phyloP scores from a whole-genome alignment of 257 asterid genomes.

The Anisodus tanguticus region DNA sequence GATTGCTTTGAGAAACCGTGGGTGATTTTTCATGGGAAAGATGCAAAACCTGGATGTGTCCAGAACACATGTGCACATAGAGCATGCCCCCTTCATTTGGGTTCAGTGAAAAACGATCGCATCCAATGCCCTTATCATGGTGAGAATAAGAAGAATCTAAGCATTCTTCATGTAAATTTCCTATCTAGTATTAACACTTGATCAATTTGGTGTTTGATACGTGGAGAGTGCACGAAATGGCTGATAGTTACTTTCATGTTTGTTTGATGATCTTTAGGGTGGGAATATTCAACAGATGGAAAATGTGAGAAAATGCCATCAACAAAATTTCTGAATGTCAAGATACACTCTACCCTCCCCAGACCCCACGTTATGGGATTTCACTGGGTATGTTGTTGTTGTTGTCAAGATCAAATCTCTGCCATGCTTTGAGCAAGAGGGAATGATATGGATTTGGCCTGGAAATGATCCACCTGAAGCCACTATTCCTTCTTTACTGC shows the following conservation, averaged over 20 bases:
- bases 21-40: constrained; percentile 93
- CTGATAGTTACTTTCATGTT: constrained; percentile 24
- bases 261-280: constrained; percentile 58
- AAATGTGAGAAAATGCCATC: constrained; percentile 97
- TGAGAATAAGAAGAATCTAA: constrained; percentile 39
- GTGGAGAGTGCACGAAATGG: not conserved
- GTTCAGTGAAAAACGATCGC: constrained; percentile 92
- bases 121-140: constrained; percentile 96
- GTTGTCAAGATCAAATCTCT: constrained; percentile 68
- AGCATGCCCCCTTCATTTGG: constrained; percentile 94
- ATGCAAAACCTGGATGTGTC: constrained; percentile 91
- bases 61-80: constrained; percentile 93
- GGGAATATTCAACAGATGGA: constrained; percentile 94
- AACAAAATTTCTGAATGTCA: constrained; percentile 55
- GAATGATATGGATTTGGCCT: constrained; percentile 98
- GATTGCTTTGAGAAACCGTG: constrained; percentile 97
- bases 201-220: not conserved
- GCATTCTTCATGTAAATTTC: not conserved
- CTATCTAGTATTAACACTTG: not conserved
- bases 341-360: too few relatives aligned
- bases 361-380: too few relatives aligned
- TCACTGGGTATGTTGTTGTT: too few relatives aligned
- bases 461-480: constrained; percentile 88
- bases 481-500: constrained; percentile 71
- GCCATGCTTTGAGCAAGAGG: constrained; percentile 95